Conservation (phyloP, 371 early-diverging fungal genomes). For the Mucor velutinosus region DNA sequence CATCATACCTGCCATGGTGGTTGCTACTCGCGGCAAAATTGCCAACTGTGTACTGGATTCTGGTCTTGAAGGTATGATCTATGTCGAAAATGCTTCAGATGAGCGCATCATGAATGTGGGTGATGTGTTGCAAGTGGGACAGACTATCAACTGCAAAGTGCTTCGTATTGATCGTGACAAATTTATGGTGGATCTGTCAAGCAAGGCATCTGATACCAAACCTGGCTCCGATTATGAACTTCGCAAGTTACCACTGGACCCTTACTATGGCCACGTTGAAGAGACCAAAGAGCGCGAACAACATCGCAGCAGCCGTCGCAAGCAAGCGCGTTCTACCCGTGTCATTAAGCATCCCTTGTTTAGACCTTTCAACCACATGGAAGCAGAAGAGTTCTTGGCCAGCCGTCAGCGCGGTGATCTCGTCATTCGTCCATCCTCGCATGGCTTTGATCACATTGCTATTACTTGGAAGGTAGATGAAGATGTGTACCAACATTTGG, state of each 20-base stretch:
- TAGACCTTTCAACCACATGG: constrained; percentile 67
- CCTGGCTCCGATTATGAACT: constrained; percentile 49
- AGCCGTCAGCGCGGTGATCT: constrained; percentile 74
- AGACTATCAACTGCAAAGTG: constrained; percentile 77
- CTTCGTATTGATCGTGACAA: constrained; percentile 78
- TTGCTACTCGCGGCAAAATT: constrained; percentile 69
- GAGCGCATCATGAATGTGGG: constrained; percentile 59
- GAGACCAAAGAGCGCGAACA: constrained; percentile 64
- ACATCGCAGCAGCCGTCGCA: constrained; percentile 49
- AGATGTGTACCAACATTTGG: constrained; percentile 86
- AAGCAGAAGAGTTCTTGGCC: constrained; percentile 78
- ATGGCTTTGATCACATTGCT: constrained; percentile 83
- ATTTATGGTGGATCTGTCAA: constrained; percentile 76
- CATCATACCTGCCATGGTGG: constrained; percentile 68
- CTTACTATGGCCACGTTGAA: constrained; percentile 68
- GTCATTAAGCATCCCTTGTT: constrained; percentile 85
- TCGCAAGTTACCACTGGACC: constrained; percentile 57
- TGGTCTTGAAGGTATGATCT: constrained; percentile 86
- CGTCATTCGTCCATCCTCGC: constrained; percentile 93
- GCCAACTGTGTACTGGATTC: constrained; percentile 77
- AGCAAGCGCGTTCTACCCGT: constrained; percentile 54
- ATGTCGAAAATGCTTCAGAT: constrained; percentile 67
- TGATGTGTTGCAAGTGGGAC: constrained; percentile 66
- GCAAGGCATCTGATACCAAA: constrained; percentile 55
- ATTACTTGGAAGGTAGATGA: constrained; percentile 94